Evolutionary conservation across 306 rosid species (phyloP), one percentile per base, ranked within the genome.

Genomic region (Lathyrus sativus): DNA sequence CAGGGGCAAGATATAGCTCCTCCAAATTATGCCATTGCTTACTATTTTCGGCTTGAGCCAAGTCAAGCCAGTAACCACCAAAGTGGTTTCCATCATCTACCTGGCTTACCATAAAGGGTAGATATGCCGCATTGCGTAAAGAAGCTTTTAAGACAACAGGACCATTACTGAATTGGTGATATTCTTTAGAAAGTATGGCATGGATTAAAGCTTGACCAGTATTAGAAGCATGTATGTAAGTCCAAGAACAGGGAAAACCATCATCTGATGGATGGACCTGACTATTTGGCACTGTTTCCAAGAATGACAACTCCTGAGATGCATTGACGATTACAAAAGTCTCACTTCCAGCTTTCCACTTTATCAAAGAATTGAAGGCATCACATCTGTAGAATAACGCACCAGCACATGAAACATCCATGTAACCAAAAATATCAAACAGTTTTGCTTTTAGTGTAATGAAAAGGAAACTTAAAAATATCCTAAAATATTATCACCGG

Each of bases 41-140:
- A 57, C 68, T 80, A 74, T 79, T 78, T 68, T 88, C 91, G 60
- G 76, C 70, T 79, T 31, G 83, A 85, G 84, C 80, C 82, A 79
- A 41, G 80, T 88, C 89, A 76, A 80, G 78, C 91, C 88, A 88
- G 79, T 88, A 92, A 61, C 98, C 98, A 74, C 96, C 98, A 82
- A 78, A 92, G 77, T 70, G 83, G 85, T 71, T 92, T 65, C 98
- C 98, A 45, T 92, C 93, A 76, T 88, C 78, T 7, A 85, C 89
- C 78, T 88, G 93, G 59, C n/a, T n/a, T 48, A 81, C 83, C 45
- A 17, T 33, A 74, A 92, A 89, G 26, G 96, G 98, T 74, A 71
- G 84, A 78, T 85, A 90, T 10, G 98, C 98, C 17, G 73, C 90
- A 70, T 90, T 53, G 39, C 60, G 83, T 61, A 74, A 80, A 79